phyloP scores from a whole-genome alignment of 805 yeast genomes.

The Torulaspora indica region DNA sequence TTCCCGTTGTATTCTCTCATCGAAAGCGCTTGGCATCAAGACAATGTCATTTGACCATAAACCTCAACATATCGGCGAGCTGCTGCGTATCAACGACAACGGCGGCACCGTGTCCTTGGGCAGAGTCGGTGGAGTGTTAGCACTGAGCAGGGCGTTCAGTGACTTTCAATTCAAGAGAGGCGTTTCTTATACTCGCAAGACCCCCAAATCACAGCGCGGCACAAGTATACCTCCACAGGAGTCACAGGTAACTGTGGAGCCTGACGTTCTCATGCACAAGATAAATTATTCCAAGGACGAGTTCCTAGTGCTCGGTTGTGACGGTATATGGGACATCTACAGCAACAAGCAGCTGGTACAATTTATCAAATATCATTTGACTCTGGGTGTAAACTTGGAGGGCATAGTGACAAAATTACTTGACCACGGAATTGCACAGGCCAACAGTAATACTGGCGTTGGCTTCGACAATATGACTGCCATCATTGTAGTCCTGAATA shows the following conservation, averaged over 20 bases:
- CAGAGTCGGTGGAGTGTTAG: constrained; percentile 92
- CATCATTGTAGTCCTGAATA: constrained; percentile 60
- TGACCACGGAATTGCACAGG: constrained; percentile 64
- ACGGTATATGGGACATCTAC: constrained; percentile 77
- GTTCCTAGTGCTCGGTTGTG: constrained; percentile 71
- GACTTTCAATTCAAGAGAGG: constrained; percentile 54
- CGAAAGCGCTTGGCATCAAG: constrained; percentile 52
- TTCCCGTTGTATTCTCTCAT: constrained; percentile 57
- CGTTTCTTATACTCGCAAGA: constrained; percentile 36
- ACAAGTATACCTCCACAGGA: constrained; percentile 51
- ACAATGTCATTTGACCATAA: constrained; percentile 75
- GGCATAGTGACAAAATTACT: constrained; percentile 55
- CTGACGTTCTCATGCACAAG: constrained; percentile 62
- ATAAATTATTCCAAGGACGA: constrained; percentile 47
- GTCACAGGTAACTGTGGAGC: constrained; percentile 74
- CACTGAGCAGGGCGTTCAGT: constrained; percentile 86
- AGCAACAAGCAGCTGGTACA: constrained; percentile 52
- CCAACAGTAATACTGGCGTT: constrained; percentile 67
- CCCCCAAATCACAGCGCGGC: constrained; percentile 13
- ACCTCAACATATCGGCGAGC: constrained; percentile 92
- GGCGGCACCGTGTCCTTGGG: constrained; percentile 93
- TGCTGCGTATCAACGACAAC: constrained; percentile 83
- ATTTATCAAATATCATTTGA: constrained; percentile 53
- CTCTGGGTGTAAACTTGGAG: constrained; percentile 53
- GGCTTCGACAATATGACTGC: constrained; percentile 83